phyloP scores from a whole-genome alignment of 2,329 filamentous ascomycete species.

The Verticillium nubilum region DNA sequence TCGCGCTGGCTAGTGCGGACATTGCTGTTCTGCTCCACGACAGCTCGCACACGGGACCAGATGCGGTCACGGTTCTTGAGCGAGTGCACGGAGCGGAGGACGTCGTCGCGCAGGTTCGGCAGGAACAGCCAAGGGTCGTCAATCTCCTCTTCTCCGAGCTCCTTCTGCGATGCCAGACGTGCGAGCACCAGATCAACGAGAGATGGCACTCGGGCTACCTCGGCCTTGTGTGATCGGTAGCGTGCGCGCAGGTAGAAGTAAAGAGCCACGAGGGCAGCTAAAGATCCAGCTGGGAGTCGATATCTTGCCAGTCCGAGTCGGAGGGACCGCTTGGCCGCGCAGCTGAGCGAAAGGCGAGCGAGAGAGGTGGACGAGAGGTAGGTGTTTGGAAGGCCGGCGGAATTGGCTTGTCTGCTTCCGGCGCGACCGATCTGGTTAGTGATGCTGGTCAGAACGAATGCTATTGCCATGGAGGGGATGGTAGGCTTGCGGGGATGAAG shows the following conservation, averaged over 20 bases:
- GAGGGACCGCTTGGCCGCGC: constrained; percentile 72
- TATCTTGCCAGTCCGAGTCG: constrained; percentile 77
- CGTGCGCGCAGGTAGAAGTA: constrained; percentile 59
- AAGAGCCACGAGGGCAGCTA: constrained; percentile 44
- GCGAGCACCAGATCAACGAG: constrained; percentile 82
- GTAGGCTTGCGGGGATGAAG: constrained; percentile 11
- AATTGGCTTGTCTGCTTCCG: constrained; percentile 66
- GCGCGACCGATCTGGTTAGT: constrained; percentile 84
- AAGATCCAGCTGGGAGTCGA: constrained; percentile 75
- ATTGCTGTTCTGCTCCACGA: constrained; percentile 93
- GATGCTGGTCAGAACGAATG: constrained; percentile 45
- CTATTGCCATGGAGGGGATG: constrained; percentile 6
- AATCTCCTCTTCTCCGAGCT: constrained; percentile 62
- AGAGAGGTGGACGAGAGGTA: constrained; percentile 80
- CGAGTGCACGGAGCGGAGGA: constrained; percentile 76
- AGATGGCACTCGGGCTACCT: constrained; percentile 68
- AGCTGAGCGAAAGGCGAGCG: constrained; percentile 83
- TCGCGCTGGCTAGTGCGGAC: constrained; percentile 71
- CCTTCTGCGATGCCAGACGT: constrained; percentile 76
- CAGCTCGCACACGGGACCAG: constrained; percentile 75
- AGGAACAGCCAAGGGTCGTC: constrained; percentile 80
- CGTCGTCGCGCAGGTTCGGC: constrained; percentile 85
- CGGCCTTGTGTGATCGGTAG: constrained; percentile 57
- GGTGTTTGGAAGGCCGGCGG: constrained; percentile 54
- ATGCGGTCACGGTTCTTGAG: constrained; percentile 70